Percentiles rank a stretch among this genome's conserved stretches.
Conservation (phyloP, 257 asterid species). For the Dorcoceras hygrometricum region DNA sequence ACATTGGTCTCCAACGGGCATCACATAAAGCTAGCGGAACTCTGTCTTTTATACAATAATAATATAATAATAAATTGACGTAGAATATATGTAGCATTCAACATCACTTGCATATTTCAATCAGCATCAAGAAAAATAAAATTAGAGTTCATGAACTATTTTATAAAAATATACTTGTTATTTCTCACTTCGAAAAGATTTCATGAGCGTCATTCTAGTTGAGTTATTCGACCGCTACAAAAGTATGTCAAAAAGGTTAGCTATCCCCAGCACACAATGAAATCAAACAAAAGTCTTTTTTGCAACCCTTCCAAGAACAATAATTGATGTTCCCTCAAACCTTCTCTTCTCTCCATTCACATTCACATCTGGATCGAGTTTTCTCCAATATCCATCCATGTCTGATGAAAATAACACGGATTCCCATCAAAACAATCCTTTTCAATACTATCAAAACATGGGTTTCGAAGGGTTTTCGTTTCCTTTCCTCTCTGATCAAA, state of each 20-base stretch:
- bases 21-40: not conserved
- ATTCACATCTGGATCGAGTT: not conserved
- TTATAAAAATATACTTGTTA: too few species aligned
- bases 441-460: conserved; percentile 35
- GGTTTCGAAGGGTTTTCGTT: conserved; percentile 40
- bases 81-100: too few species aligned
- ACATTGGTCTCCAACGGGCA: too few species aligned
- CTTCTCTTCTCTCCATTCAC: conserved; percentile 5
- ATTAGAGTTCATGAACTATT: not conserved
- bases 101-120: not conserved
- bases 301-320: conserved; percentile 13
- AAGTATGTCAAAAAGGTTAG: conserved; percentile 26
- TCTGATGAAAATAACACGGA: conserved; percentile 37
- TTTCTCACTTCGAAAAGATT: too few species aligned
- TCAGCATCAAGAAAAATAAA: not conserved
- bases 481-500: conserved; percentile 38
- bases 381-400: conserved; percentile 32
- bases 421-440: conserved; percentile 27
- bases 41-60: not conserved
- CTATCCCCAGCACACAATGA: conserved; percentile 21
- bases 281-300: not conserved
- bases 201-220: not conserved
- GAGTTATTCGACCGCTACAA: conserved; percentile 20
- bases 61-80: too few species aligned
- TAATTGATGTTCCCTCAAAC: not conserved